A percentile compares a stretch with the other conserved stretches of the same genome.
phyloP scores from a whole-genome alignment of 2,329 filamentous ascomycete genomes.

The Microcyclospora pomicola region DNA sequence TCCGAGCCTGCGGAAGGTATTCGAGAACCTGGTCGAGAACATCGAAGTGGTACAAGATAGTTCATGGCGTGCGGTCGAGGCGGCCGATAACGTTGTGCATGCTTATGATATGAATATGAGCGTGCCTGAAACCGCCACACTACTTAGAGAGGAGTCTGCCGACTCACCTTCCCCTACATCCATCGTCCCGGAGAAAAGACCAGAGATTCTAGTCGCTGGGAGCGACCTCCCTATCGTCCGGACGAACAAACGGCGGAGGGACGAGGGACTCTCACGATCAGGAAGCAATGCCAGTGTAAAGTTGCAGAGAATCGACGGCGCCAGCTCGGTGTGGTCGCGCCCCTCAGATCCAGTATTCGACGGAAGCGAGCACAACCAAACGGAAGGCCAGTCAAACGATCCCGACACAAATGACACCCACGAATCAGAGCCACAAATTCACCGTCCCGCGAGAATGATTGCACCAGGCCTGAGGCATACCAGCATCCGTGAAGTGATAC shows the following conservation, averaged over 20 bases:
- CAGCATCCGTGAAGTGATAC: constrained; percentile 35
- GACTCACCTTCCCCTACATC: constrained; percentile 16
- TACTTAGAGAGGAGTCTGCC: constrained; percentile 12
- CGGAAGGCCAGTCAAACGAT: too few species aligned
- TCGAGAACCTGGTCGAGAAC: constrained; percentile 50
- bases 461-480: constrained; percentile 35
- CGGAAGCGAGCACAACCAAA: not conserved
- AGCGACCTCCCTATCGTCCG: constrained; percentile 27
- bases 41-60: constrained; percentile 63
- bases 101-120: constrained; percentile 65
- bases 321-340: constrained; percentile 9
- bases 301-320: constrained; percentile 9
- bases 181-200: constrained; percentile 20
- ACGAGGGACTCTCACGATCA: constrained; percentile 20
- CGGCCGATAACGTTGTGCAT: constrained; percentile 62
- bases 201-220: constrained; percentile 31
- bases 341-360: not conserved
- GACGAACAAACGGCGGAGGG: constrained; percentile 31
- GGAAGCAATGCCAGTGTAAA: constrained; percentile 16
- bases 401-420: too few species aligned
- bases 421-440: not conserved
- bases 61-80: constrained; percentile 56
- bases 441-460: constrained; percentile 20
- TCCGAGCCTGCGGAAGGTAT: constrained; percentile 39
- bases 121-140: constrained; percentile 44